Conservation (phyloP, 2,329 filamentous ascomycete species). For the Pseudogymnoascus sp. region DNA sequence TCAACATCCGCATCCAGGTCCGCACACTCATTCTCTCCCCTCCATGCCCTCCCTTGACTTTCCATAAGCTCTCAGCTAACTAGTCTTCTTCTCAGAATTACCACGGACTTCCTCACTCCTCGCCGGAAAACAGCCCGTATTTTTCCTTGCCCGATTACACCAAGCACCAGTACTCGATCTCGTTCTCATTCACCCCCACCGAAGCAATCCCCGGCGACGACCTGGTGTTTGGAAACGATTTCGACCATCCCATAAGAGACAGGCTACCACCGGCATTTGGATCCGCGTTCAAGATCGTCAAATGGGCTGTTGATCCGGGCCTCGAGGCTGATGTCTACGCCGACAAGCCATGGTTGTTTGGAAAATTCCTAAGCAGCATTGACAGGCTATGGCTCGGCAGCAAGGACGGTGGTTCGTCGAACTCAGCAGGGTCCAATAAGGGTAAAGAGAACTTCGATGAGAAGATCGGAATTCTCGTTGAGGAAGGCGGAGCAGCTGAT, state of each 20-base stretch:
- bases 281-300: constrained; percentile 75
- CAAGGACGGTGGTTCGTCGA: constrained; percentile 13
- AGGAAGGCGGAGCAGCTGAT: constrained; percentile 56
- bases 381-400: constrained; percentile 64
- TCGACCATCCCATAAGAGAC: constrained; percentile 82
- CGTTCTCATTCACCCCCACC: constrained; percentile 70
- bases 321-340: constrained; percentile 85
- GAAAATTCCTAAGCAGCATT: constrained; percentile 69
- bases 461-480: constrained; percentile 46
- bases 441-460: constrained; percentile 31
- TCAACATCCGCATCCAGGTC: constrained; percentile 65
- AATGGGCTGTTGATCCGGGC: constrained; percentile 85
- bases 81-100: constrained; percentile 34
- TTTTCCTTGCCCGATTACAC: constrained; percentile 63
- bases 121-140: constrained; percentile 65
- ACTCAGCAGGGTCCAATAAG: constrained; percentile 21
- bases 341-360: constrained; percentile 78
- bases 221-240: constrained; percentile 90
- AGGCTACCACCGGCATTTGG: constrained; percentile 78
- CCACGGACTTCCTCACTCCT: constrained; percentile 59
- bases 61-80: constrained; percentile 9
- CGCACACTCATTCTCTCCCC: constrained; percentile 37
- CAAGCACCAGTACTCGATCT: constrained; percentile 69
- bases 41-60: constrained; percentile 1
- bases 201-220: constrained; percentile 34